Percentiles rank a stretch among this genome's conserved stretches.
These are phyloP conservation scores for Citeromyces matritensis DNA, from an alignment of 805 yeast genomes.

Conservation along the genomic window DNA sequence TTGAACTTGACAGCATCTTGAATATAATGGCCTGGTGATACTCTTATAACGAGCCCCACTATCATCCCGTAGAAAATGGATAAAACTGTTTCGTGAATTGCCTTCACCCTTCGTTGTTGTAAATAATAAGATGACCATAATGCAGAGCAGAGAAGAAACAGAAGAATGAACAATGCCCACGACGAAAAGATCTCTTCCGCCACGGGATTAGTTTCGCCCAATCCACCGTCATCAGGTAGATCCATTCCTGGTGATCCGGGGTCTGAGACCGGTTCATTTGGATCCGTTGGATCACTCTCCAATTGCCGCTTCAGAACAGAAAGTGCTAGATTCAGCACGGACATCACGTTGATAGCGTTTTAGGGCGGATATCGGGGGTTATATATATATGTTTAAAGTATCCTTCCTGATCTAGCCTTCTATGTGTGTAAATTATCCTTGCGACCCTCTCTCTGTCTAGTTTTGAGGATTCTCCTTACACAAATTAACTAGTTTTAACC, in stretches of 20 bases:
- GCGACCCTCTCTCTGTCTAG: no score
- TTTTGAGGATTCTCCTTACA: no score
- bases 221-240: constrained; percentile 31
- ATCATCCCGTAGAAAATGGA: constrained; percentile 95
- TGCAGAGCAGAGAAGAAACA: constrained; percentile 72
- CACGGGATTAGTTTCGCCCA: constrained; percentile 63
- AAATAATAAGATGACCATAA: constrained; percentile 91
- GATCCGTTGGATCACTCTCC: no score
- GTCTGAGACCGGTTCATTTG: constrained; percentile 17
- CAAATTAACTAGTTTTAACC: no score
- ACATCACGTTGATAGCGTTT: no score
- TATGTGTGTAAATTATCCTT: no score
- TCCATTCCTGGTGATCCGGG: constrained; percentile 19
- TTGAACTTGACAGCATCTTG: constrained; percentile 95
- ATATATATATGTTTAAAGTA: no score
- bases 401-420: no score
- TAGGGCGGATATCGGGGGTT: no score
- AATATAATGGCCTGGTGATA: constrained; percentile 92
- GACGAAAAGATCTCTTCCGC: constrained; percentile 93
- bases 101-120: constrained; percentile 82
- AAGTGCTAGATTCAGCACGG: no score
- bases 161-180: constrained; percentile 88
- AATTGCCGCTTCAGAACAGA: no score
- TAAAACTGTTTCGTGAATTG: constrained; percentile 93
- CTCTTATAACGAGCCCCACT: constrained; percentile 80